Evolutionary conservation across 1,284 basidiomycete species (phyloP).

Genomic region (Cryptococcus jaspeensis): DNA sequence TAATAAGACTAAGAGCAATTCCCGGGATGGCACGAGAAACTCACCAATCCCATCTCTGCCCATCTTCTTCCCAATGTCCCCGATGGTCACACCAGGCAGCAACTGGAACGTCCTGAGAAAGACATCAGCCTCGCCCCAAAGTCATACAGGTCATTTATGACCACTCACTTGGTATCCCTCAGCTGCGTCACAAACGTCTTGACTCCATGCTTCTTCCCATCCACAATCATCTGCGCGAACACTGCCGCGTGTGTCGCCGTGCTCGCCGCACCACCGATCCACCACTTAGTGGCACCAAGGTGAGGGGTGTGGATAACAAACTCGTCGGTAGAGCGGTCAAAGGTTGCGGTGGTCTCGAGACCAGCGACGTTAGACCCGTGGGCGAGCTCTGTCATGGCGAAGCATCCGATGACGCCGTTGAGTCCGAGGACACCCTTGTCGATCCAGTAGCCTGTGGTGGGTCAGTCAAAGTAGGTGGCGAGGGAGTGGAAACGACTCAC

Average conservation of each 20-base stretch:
- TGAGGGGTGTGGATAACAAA: conserved; percentile 60
- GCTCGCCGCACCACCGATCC: conserved; percentile 60
- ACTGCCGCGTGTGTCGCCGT: conserved; percentile 60
- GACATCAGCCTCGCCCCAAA: conserved; percentile 6
- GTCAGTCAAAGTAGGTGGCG: not conserved
- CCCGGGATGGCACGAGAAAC: conserved; percentile 1
- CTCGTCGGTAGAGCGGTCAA: conserved; percentile 57
- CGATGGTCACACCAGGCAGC: conserved; percentile 58
- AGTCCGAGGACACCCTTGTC: conserved; percentile 57
- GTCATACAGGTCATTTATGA: not conserved
- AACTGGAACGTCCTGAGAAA: conserved; percentile 50
- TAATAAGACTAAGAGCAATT: not conserved
- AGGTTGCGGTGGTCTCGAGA: conserved; percentile 60
- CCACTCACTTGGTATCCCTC: conserved; percentile 55
- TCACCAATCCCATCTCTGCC: conserved; percentile 57
- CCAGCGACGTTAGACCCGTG: conserved; percentile 60
- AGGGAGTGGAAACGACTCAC: conserved; percentile 22
- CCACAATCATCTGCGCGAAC: conserved; percentile 58
- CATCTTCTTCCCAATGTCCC: conserved; percentile 63
- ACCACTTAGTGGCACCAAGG: conserved; percentile 58
- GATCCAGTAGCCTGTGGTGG: conserved; percentile 55
- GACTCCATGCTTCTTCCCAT: conserved; percentile 58
- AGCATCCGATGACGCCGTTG: conserved; percentile 60
- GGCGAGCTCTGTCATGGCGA: conserved; percentile 57
- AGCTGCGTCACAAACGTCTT: conserved; percentile 61